Evolutionary conservation across 176 grass and related monocot genomes (phyloP).

Genomic region (Puya raimondii): DNA sequence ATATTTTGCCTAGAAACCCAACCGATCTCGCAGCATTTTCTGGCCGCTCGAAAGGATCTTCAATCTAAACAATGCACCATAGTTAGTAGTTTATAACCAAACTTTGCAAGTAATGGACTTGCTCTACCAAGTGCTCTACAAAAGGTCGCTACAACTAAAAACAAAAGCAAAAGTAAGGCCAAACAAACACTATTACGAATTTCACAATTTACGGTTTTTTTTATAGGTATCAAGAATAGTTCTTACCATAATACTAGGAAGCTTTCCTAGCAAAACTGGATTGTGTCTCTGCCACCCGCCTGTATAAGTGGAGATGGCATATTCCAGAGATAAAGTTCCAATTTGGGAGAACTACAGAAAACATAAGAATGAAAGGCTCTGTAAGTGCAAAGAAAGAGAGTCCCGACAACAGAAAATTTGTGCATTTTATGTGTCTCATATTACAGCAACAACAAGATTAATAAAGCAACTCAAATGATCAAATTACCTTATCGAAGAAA

Average conservation of each 20-base stretch:
- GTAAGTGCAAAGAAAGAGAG: constrained; percentile 9
- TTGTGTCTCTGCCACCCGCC: constrained; percentile 38
- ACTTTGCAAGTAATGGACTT: too few relatives aligned
- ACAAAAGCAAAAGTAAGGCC: background rate
- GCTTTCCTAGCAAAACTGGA: constrained; percentile 28
- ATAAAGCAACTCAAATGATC: background rate
- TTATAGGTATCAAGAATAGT: background rate
- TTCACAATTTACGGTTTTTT: background rate
- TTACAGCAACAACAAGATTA: background rate
- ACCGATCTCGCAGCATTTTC: constrained; percentile 24
- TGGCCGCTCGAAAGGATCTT: constrained; percentile 20
- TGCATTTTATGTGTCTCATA: background rate
- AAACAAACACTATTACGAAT: too few relatives aligned
- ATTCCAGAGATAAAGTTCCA: constrained; percentile 21
- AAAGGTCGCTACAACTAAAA: background rate
- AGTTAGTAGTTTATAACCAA: too few relatives aligned
- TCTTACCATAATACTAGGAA: constrained; percentile 60
- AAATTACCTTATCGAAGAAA: constrained; percentile 72
- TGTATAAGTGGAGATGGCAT: constrained; percentile 62
- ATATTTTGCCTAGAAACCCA: background rate
- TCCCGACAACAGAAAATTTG: background rate
- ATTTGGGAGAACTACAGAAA: constrained; percentile 45
- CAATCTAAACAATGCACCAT: background rate
- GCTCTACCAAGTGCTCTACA: background rate
- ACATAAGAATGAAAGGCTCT: constrained; percentile 8